Conservation (phyloP, 345 rosid genomes). For the Syzygium grande region DNA sequence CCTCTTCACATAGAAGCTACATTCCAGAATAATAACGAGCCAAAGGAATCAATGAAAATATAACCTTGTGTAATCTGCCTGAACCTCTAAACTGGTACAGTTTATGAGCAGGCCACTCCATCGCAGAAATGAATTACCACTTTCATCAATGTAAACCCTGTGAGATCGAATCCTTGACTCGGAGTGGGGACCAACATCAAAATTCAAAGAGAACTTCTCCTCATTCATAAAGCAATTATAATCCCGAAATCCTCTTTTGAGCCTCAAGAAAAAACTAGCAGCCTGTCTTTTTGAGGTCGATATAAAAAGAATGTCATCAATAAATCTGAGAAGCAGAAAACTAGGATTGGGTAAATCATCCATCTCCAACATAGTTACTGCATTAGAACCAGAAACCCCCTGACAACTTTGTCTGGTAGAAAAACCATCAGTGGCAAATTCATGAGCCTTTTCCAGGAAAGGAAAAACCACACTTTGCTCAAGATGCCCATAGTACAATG, state of each 20-base stretch:
- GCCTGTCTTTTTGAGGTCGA: conserved; percentile 75
- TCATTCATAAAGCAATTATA: conserved; percentile 82
- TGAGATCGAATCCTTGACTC: conserved; percentile 22
- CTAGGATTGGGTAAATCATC: conserved; percentile 13
- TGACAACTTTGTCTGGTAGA: conserved; percentile 1
- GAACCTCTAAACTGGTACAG: conserved; percentile 59
- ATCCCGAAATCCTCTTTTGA: conserved; percentile 51
- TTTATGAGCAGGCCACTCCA: conserved; percentile 91
- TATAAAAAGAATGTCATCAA: conserved; percentile 73
- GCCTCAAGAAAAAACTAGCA: conserved; percentile 31
- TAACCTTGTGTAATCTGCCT: conserved; percentile 78
- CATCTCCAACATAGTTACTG: background rate
- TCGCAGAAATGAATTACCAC: conserved; percentile 44
- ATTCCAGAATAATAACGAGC: background rate
- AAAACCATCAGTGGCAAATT: conserved; percentile 6
- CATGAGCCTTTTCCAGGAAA: conserved; percentile 34
- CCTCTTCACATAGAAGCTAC: background rate
- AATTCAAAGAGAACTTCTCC: conserved; percentile 53
- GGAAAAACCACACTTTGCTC: conserved; percentile 66
- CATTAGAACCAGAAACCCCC: background rate
- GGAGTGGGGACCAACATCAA: conserved; percentile 25
- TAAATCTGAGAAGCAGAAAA: conserved; percentile 53
- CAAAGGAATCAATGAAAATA: conserved; percentile 5
- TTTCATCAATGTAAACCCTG: conserved; percentile 36
- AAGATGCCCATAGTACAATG: conserved; percentile 69